Evolutionary conservation across 2,329 filamentous ascomycete species (phyloP).

Genomic region (Tolypocladium endophyticum): DNA sequence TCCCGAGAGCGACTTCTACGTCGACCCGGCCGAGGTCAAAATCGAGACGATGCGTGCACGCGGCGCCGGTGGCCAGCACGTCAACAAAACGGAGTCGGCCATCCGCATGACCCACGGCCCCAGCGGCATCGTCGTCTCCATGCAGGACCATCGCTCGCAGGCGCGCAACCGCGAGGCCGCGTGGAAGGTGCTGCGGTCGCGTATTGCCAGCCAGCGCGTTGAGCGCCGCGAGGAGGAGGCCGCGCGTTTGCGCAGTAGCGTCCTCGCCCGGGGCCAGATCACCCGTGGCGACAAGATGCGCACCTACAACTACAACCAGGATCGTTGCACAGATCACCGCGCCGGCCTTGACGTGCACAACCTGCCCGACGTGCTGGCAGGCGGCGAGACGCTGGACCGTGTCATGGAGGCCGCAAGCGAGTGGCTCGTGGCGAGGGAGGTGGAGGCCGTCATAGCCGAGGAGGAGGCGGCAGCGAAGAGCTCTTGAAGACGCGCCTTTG

Average conservation of each 20-base stretch:
- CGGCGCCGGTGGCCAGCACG: constrained; percentile 91
- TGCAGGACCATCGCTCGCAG: constrained; percentile 90
- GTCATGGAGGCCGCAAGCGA: constrained; percentile 68
- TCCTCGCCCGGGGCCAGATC: constrained; percentile 69
- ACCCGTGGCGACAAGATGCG: constrained; percentile 88
- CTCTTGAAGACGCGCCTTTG: background rate
- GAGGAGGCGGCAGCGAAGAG: constrained; percentile 26
- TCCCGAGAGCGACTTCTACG: constrained; percentile 83
- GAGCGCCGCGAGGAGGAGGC: constrained; percentile 80
- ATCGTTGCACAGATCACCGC: constrained; percentile 81
- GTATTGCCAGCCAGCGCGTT: constrained; percentile 67
- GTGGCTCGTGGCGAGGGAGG: constrained; percentile 68
- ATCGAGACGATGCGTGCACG: constrained; percentile 84
- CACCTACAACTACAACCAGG: constrained; percentile 71
- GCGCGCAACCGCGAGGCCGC: constrained; percentile 79
- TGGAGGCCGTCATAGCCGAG: constrained; percentile 60
- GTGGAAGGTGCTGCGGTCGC: constrained; percentile 74
- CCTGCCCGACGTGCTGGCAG: constrained; percentile 68
- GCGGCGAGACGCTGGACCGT: constrained; percentile 58
- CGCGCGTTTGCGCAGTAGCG: constrained; percentile 61
- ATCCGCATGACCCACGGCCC: constrained; percentile 86
- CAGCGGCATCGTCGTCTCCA: constrained; percentile 75
- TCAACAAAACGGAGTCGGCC: constrained; percentile 96
- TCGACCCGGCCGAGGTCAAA: constrained; percentile 72
- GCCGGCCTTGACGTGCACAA: constrained; percentile 72